Evolutionary conservation across 495 filamentous ascomycete genomes (phyloP), one percentile per base, ranked within the genome.

Genomic region (Mytilinidion resinicola): DNA sequence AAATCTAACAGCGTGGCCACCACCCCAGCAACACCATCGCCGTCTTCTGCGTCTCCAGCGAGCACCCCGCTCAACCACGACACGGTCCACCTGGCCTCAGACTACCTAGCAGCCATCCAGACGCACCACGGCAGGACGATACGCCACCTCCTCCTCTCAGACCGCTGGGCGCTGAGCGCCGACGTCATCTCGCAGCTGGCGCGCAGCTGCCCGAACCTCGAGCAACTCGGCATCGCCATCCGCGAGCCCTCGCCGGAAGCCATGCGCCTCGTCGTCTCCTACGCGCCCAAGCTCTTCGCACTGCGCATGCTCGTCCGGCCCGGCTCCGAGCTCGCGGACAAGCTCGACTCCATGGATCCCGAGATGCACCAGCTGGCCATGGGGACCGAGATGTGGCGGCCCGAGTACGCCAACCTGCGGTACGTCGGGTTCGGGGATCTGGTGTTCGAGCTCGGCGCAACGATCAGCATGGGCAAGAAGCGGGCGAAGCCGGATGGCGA

Each of bases 131-230:
- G 25, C 25, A 55, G 68, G n/a, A 78, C 74, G 5, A 65, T 86
- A 19, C 75, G 74, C 34, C 78, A 82, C 51, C 78, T 86, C 8
- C 70, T 84, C 3, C 75, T 86, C 4, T 74, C 74, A n/a, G 76
- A 81, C 9, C 74, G 74, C 39, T 86, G 81, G 82, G 70, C 73
- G 12, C 73, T 86, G 1, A 75, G 73, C 30, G 68, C 71, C 15
- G 69, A 70, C 36, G 74, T 76, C 37, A 69, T 86, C 37, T 74
- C 73, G 4, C 74, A 73, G 9, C 68, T 86, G 25, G 76, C 81
- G 12, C 75, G 77, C 39, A 67, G 63, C 21, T 83, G 81, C 57
- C 82, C 80, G 3, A 78, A 84, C 51, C 66, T 85, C 17, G 81
- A 85, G 59, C 81, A 86, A 61, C 67, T 86, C 1, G 69, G 64